Evolutionary conservation across 2,329 filamentous ascomycete genomes (phyloP).

Genomic region (Xenosphaeropsis pyriputrescens): DNA sequence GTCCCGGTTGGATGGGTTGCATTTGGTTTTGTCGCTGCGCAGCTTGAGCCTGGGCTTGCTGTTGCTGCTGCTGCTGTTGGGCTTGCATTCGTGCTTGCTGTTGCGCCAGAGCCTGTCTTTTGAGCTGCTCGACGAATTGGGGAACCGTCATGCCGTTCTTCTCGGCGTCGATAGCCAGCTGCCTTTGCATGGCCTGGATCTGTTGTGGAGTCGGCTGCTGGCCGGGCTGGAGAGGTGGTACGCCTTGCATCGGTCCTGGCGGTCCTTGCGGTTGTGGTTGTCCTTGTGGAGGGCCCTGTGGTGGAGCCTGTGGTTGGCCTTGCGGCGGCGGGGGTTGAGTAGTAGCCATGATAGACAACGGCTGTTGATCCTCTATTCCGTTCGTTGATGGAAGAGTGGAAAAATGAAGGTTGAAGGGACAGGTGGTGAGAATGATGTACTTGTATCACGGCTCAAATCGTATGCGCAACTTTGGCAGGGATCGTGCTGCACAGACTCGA

Average conservation of each 20-base stretch:
- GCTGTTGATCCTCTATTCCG: too few relatives aligned
- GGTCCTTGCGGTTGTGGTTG: constrained; percentile 4
- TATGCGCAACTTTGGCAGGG: too few relatives aligned
- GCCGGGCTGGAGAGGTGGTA: constrained; percentile 12
- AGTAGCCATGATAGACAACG: too few relatives aligned
- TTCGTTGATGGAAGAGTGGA: too few relatives aligned
- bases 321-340: constrained; percentile 2
- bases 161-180: constrained; percentile 69
- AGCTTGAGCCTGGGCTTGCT: constrained; percentile 17
- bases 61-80: constrained; percentile 24
- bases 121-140: constrained; percentile 63
- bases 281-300: constrained; percentile 6
- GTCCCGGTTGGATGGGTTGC: constrained; percentile 59
- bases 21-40: constrained; percentile 32
- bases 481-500: too few relatives aligned
- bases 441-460: too few relatives aligned
- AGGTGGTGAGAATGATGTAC: too few relatives aligned
- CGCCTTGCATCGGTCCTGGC: background rate
- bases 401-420: too few relatives aligned
- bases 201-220: constrained; percentile 63
- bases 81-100: constrained; percentile 30
- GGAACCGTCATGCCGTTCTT: constrained; percentile 75
- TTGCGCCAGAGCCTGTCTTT: constrained; percentile 36
- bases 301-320: constrained; percentile 5
- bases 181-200: constrained; percentile 69